These are phyloP conservation scores for Scortechinia acanthostroma DNA, from an alignment of 2,329 filamentous ascomycete species.

Conservation along the genomic window DNA sequence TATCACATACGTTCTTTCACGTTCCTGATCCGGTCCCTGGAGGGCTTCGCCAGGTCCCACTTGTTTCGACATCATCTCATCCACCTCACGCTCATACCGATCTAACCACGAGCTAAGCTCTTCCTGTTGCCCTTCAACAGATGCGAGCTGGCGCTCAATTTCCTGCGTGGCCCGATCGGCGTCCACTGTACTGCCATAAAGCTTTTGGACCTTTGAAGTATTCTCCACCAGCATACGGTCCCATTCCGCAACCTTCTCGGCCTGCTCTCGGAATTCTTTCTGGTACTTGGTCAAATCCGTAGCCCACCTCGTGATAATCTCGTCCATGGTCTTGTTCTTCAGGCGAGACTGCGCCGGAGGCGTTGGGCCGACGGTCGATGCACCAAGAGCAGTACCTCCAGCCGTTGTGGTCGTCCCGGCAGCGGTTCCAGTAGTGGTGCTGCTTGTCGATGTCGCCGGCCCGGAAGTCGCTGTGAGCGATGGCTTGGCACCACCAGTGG, in stretches of 20 bases:
- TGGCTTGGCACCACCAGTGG: neutral
- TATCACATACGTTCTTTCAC: constrained; percentile 62
- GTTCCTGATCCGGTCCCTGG: constrained; percentile 85
- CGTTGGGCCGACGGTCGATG: constrained; percentile 73
- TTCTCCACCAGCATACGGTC: constrained; percentile 89
- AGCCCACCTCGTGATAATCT: constrained; percentile 95
- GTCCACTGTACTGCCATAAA: constrained; percentile 87
- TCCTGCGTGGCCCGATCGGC: constrained; percentile 88
- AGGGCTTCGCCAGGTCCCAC: constrained; percentile 70
- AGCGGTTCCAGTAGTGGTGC: constrained; percentile 11
- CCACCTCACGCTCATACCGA: constrained; percentile 84
- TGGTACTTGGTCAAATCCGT: constrained; percentile 92
- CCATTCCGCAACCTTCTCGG: constrained; percentile 80
- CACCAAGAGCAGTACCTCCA: constrained; percentile 41
- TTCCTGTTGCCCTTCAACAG: constrained; percentile 86
- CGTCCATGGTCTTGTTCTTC: constrained; percentile 98
- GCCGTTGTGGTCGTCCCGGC: constrained; percentile 6
- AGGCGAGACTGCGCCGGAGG: constrained; percentile 76
- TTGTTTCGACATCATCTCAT: constrained; percentile 77
- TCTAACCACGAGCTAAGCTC: constrained; percentile 85
- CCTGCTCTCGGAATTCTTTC: constrained; percentile 89
- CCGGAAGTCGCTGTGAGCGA: neutral
- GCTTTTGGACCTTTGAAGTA: constrained; percentile 85
- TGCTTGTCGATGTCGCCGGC: constrained; percentile 4
- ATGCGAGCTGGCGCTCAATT: constrained; percentile 82